phyloP scores from a whole-genome alignment of 2,329 filamentous ascomycete species.

The Pestalotiopsis sp. region DNA sequence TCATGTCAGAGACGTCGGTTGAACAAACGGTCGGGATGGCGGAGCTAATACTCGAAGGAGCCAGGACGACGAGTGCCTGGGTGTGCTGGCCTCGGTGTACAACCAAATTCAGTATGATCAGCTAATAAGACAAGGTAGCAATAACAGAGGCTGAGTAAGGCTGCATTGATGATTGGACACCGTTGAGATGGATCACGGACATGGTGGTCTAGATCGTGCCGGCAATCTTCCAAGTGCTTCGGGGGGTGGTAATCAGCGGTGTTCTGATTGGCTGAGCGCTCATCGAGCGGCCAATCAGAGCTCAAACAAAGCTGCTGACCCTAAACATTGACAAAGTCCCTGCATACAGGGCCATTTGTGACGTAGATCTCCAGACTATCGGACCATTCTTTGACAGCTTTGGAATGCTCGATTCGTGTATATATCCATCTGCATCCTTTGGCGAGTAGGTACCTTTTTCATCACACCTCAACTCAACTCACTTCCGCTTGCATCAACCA shows the following conservation, averaged over 20 bases:
- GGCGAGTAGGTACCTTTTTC: neutral
- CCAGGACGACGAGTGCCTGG: too few relatives aligned
- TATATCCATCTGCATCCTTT: neutral
- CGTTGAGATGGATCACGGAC: neutral
- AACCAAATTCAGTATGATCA: neutral
- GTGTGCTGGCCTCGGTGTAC: neutral
- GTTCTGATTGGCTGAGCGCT: neutral
- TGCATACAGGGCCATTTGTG: conserved; percentile 12
- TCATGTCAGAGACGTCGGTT: too few relatives aligned
- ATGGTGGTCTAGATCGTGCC: conserved; percentile 4
- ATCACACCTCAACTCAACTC: neutral
- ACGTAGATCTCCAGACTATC: conserved; percentile 14
- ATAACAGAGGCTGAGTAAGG: neutral
- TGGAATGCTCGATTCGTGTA: neutral
- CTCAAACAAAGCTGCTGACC: neutral
- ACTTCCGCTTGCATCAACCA: neutral
- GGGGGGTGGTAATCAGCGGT: neutral
- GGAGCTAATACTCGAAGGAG: too few relatives aligned
- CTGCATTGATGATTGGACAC: neutral
- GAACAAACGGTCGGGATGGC: too few relatives aligned
- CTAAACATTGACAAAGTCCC: neutral
- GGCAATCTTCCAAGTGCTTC: neutral
- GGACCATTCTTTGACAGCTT: neutral
- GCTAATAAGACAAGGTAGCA: neutral
- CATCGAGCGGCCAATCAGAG: neutral